A percentile compares a stretch with the other conserved stretches of the same genome.
These are phyloP conservation scores for Bruguiera gymnorhiza DNA, from an alignment of 345 rosid genomes.

Conservation along the genomic window DNA sequence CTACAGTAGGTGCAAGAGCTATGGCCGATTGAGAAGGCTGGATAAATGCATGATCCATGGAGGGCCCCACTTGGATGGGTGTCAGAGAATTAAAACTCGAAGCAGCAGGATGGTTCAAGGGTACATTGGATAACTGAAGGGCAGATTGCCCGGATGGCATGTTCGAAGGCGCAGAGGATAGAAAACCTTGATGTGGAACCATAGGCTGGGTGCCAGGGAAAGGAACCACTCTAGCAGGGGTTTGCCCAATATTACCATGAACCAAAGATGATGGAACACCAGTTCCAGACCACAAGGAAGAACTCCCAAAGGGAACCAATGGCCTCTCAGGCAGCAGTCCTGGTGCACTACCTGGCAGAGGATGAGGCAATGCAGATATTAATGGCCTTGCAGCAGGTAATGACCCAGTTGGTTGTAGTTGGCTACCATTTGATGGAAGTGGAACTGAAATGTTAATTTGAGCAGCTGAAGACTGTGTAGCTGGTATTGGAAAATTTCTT, in stretches of 20 bases:
- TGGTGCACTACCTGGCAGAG: conserved; percentile 29
- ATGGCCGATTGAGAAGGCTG: conserved; percentile 26
- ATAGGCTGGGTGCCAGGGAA: conserved; percentile 34
- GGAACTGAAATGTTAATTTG: conserved; percentile 30
- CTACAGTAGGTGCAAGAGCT: conserved; percentile 17
- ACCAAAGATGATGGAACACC: conserved; percentile 21
- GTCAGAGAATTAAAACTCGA: conserved; percentile 31
- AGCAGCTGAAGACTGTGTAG: conserved; percentile 39
- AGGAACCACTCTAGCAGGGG: conserved; percentile 25
- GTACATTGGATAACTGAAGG: conserved; percentile 26
- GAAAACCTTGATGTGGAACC: conserved; percentile 40
- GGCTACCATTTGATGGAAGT: conserved; percentile 40
- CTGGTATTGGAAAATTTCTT: conserved; percentile 36
- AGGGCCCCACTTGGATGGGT: conserved; percentile 17
- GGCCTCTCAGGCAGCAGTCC: conserved; percentile 36
- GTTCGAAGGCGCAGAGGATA: conserved; percentile 21
- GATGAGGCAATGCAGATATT: conserved; percentile 36
- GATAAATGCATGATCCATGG: conserved; percentile 23
- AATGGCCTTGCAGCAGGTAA: conserved; percentile 33
- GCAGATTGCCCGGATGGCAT: conserved; percentile 23
- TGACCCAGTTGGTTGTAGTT: conserved; percentile 36
- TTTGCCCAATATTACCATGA: conserved; percentile 38
- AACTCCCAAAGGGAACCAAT: conserved; percentile 30
- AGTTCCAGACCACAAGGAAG: conserved; percentile 37
- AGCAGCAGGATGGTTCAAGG: conserved; percentile 33